A percentile compares a stretch with the other conserved stretches of the same genome.
phyloP scores from a whole-genome alignment of 148 eudicot genomes.

The Cornus kousa region DNA sequence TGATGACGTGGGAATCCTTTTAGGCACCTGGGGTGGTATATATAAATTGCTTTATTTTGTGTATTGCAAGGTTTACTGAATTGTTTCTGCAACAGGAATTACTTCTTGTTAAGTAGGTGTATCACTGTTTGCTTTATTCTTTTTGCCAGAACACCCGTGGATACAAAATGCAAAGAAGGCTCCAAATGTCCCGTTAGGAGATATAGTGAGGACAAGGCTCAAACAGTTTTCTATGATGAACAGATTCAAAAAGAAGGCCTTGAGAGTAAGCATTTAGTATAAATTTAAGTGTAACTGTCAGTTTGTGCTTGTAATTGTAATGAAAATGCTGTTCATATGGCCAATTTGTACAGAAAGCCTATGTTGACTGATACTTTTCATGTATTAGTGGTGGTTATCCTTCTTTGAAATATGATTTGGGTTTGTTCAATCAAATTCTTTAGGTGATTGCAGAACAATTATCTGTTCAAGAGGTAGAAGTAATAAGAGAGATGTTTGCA shows the following conservation, averaged over 20 bases:
- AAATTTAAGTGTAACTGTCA: background rate
- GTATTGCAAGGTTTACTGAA: background rate
- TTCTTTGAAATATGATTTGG: background rate
- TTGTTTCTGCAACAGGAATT: background rate
- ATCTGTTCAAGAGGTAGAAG: conserved; percentile 76
- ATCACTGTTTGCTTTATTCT: conserved; percentile 2
- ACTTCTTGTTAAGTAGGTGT: background rate
- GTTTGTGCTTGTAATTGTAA: background rate
- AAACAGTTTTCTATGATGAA: conserved; percentile 90
- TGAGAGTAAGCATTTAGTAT: conserved; percentile 47
- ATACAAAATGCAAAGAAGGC: conserved; percentile 87
- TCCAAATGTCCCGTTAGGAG: conserved; percentile 86
- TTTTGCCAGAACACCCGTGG: conserved; percentile 78
- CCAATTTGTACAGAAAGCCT: background rate
- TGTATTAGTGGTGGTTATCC: background rate
- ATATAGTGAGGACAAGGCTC: conserved; percentile 81
- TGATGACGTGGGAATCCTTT: background rate
- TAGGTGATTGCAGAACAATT: conserved; percentile 90
- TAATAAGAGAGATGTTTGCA: conserved; percentile 81
- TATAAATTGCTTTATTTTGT: background rate
- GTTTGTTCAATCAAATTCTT: conserved; percentile 4
- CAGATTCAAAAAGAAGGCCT: conserved; percentile 82
- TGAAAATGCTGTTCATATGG: background rate
- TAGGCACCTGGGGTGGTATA: background rate
- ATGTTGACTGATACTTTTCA: background rate